A percentile compares a stretch with the other conserved stretches of the same genome.
phyloP scores from a whole-genome alignment of 331 rosid species.

The Saraca asoca region DNA sequence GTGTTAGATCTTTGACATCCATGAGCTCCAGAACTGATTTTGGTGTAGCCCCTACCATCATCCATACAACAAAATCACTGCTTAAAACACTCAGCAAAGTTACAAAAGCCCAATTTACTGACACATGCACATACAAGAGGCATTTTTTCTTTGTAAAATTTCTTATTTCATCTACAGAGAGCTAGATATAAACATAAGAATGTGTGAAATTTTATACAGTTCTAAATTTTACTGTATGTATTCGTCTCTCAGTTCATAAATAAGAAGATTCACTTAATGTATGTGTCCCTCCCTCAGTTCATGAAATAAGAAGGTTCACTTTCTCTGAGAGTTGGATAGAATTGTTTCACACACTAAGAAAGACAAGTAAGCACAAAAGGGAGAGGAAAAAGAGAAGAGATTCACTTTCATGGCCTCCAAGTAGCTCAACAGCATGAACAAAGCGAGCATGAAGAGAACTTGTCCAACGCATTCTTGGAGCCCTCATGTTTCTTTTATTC shows the following conservation, averaged over 20 bases:
- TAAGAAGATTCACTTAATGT: too few species aligned
- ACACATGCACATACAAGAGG: neutral
- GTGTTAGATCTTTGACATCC: slow-evolving; percentile 97
- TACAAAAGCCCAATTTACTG: neutral
- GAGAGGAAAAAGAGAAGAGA: slow-evolving; percentile 1
- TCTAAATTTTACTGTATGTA: too few species aligned
- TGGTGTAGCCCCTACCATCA: slow-evolving; percentile 82
- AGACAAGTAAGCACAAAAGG: neutral
- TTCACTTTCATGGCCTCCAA: slow-evolving; percentile 96
- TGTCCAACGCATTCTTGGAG: slow-evolving; percentile 98
- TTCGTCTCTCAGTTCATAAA: too few species aligned
- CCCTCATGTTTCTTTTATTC: slow-evolving; percentile 72
- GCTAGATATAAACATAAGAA: too few species aligned
- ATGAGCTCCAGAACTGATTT: slow-evolving; percentile 88
- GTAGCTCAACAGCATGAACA: slow-evolving; percentile 87
- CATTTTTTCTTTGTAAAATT: too few species aligned
- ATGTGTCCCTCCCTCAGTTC: too few species aligned
- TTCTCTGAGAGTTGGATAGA: too few species aligned
- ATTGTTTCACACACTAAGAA: neutral
- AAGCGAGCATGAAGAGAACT: slow-evolving; percentile 86
- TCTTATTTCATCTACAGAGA: too few species aligned
- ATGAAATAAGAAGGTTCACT: too few species aligned
- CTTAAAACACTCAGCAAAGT: neutral
- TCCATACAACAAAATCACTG: neutral
- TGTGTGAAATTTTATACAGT: too few species aligned